A percentile compares a stretch with the other conserved stretches of the same genome.
Evolutionary conservation across 2,329 filamentous ascomycete species (phyloP).

Genomic region (Escovopsis sp.): DNA sequence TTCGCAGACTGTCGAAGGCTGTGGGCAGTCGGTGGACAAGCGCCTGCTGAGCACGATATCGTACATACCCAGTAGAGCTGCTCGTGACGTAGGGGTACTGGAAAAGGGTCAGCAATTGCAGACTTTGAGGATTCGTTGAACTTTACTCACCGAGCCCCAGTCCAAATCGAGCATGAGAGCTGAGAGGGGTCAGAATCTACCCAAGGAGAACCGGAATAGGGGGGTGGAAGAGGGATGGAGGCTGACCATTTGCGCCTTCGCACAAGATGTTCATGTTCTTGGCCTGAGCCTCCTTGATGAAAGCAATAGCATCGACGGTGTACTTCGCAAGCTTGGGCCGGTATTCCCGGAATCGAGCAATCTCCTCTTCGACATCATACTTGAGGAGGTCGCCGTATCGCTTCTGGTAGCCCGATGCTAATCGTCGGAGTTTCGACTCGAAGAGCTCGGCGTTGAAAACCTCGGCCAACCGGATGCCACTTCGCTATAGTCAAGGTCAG

Average conservation of each 20-base stretch:
- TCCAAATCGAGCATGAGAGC: constrained; percentile 5
- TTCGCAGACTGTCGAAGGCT: background rate
- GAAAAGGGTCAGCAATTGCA: constrained; percentile 10
- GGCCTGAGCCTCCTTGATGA: constrained; percentile 48
- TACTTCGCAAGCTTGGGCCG: constrained; percentile 42
- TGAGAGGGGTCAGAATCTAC: constrained; percentile 31
- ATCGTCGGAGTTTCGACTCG: constrained; percentile 46
- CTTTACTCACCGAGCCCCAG: constrained; percentile 4
- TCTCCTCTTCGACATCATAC: constrained; percentile 56
- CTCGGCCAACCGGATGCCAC: constrained; percentile 51
- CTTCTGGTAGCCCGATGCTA: constrained; percentile 47
- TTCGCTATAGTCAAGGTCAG: constrained; percentile 30
- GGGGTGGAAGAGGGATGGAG: background rate
- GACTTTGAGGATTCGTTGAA: background rate
- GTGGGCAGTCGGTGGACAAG: no score
- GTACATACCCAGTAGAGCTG: constrained; percentile 11
- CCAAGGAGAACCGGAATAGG: constrained; percentile 6
- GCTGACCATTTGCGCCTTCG: no score
- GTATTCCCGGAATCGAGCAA: constrained; percentile 45
- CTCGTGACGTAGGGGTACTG: constrained; percentile 15
- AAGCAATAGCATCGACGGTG: constrained; percentile 49
- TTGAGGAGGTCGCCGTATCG: constrained; percentile 51
- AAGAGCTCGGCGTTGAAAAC: constrained; percentile 53
- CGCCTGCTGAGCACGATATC: background rate
- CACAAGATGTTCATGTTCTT: background rate